phyloP scores from a whole-genome alignment of 2,329 filamentous ascomycete species.

The Drechslerella stenobrocha region DNA sequence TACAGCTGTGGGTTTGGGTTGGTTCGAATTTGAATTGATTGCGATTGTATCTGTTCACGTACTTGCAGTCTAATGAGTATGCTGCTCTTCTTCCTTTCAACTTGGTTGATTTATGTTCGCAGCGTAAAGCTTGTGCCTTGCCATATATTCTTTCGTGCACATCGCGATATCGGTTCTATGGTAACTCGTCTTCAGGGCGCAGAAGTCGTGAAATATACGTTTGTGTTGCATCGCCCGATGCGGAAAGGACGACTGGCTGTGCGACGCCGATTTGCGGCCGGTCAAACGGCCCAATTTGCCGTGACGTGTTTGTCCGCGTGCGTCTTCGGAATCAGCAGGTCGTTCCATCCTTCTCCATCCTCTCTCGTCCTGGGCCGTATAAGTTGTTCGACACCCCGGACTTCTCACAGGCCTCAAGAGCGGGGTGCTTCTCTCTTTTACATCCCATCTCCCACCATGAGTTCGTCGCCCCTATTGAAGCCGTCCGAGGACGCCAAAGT shows the following conservation, averaged over 20 bases:
- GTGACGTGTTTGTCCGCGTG: constrained; percentile 47
- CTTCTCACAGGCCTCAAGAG: constrained; percentile 9
- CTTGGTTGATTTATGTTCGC: too few species aligned
- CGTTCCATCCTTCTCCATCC: constrained; percentile 1
- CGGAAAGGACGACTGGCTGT: constrained; percentile 1
- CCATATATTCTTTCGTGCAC: too few species aligned
- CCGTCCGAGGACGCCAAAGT: constrained; percentile 35
- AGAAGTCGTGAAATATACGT: too few species aligned
- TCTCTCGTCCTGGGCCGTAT: neutral
- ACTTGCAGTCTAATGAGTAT: too few species aligned
- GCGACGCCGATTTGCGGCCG: constrained; percentile 12
- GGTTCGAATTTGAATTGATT: too few species aligned
- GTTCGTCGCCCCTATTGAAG: constrained; percentile 32
- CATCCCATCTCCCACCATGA: constrained; percentile 16
- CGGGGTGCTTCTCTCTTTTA: neutral
- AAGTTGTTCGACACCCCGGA: constrained; percentile 3
- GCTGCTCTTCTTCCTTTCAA: too few species aligned
- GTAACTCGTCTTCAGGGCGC: too few species aligned
- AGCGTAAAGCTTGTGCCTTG: too few species aligned
- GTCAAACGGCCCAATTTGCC: constrained; percentile 20
- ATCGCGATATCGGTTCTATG: too few species aligned
- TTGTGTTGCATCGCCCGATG: too few species aligned
- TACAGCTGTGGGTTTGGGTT: too few species aligned
- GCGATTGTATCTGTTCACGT: too few species aligned
- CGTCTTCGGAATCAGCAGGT: constrained; percentile 37